Percentiles rank a stretch among this genome's conserved stretches.
Evolutionary conservation across 768 basidiomycete genomes (phyloP).

Genomic region (Candolleomyces efflorescens): DNA sequence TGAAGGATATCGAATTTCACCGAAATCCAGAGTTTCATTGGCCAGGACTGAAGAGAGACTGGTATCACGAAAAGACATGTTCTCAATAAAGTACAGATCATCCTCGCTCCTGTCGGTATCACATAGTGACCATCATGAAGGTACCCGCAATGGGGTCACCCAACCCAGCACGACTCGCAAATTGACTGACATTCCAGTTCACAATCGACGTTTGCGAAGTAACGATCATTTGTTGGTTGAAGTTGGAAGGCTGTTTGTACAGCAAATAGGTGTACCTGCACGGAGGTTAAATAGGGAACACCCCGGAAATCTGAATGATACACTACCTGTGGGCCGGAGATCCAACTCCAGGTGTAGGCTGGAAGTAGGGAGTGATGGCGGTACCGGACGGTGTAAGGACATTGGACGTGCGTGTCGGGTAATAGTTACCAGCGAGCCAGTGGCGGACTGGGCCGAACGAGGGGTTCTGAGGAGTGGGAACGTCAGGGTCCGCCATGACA

Average conservation of each 20-base stretch:
- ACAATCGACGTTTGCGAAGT: slow-evolving; percentile 29
- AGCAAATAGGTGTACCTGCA: slow-evolving; percentile 44
- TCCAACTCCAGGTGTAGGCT: slow-evolving; percentile 38
- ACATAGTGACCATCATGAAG: slow-evolving; percentile 33
- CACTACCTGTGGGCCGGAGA: slow-evolving; percentile 39
- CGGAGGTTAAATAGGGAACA: not conserved
- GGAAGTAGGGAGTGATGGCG: slow-evolving; percentile 34
- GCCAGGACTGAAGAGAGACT: too few species aligned
- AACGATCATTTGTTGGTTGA: slow-evolving; percentile 36
- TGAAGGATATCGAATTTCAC: too few species aligned
- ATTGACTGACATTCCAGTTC: slow-evolving; percentile 41
- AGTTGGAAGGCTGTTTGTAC: slow-evolving; percentile 38
- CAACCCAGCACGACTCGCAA: slow-evolving; percentile 35
- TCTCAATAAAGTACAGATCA: too few species aligned
- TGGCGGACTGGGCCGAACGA: slow-evolving; percentile 41
- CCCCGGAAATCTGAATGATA: not conserved
- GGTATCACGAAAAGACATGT: too few species aligned
- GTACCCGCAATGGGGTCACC: slow-evolving; percentile 45
- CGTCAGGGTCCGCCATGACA: slow-evolving; percentile 44
- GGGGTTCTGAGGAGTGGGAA: slow-evolving; percentile 36
- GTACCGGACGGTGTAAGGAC: slow-evolving; percentile 35
- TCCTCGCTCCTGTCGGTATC: not conserved
- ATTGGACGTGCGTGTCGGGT: not conserved
- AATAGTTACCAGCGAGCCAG: slow-evolving; percentile 43
- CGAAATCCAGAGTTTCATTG: too few species aligned